A percentile compares a stretch with the other conserved stretches of the same genome.
These are phyloP conservation scores for Emergomyces pasteurianus DNA, from an alignment of 2,329 filamentous ascomycete genomes.

Conservation along the genomic window DNA sequence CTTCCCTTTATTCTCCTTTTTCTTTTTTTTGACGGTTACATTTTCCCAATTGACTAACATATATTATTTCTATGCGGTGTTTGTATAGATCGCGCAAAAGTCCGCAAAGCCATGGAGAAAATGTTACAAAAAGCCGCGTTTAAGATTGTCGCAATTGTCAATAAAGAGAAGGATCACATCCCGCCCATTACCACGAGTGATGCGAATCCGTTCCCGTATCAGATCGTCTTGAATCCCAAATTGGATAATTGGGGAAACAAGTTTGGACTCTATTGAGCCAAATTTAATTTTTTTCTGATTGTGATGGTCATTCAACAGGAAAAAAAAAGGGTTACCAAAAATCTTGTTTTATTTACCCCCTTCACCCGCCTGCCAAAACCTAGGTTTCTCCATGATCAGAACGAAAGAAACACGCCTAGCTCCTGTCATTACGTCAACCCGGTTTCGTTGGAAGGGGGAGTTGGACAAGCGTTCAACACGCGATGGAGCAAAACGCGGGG, in stretches of 20 bases:
- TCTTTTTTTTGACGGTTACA: neutral
- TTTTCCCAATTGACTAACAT: neutral
- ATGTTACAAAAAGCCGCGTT: slow-evolving; percentile 76
- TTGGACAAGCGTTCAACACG: neutral
- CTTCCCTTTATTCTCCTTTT: neutral
- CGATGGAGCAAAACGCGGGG: neutral
- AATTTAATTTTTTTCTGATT: neutral
- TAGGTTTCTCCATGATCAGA: too few relatives aligned
- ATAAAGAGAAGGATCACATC: slow-evolving; percentile 87
- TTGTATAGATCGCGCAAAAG: slow-evolving; percentile 69
- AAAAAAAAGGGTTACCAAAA: neutral
- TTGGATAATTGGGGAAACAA: slow-evolving; percentile 65
- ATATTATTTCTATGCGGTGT: neutral
- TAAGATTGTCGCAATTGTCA: slow-evolving; percentile 81
- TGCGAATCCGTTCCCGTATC: slow-evolving; percentile 87
- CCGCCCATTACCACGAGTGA: slow-evolving; percentile 90
- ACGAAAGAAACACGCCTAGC: neutral
- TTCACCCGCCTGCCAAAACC: neutral
- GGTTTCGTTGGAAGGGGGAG: neutral
- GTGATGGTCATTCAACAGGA: neutral
- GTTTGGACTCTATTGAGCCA: slow-evolving; percentile 61
- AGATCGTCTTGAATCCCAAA: slow-evolving; percentile 79
- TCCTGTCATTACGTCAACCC: neutral
- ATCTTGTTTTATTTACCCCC: neutral
- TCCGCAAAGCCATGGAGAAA: slow-evolving; percentile 80